Percentiles rank a stretch among this genome's conserved stretches.
phyloP scores from a whole-genome alignment of 441 rosid genomes.

The Kokia cookei region DNA sequence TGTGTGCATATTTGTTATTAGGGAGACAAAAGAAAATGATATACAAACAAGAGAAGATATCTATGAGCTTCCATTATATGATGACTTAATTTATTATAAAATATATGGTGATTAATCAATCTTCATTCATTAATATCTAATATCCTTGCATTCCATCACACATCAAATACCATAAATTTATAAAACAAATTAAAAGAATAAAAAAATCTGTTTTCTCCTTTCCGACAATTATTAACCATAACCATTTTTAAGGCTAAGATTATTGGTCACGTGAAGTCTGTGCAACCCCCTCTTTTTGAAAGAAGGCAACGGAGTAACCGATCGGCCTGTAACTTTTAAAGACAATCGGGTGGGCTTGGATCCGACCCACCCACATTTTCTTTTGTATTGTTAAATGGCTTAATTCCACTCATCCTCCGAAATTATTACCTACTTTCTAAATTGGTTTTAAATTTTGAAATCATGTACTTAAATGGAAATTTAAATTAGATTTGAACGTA shows the following conservation, averaged over 20 bases:
- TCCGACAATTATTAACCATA: background rate
- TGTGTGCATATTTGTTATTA: background rate
- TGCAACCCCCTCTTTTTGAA: no score
- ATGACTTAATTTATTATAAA: background rate
- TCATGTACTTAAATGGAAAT: no score
- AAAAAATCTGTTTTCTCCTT: background rate
- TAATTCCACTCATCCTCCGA: background rate
- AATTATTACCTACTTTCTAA: no score
- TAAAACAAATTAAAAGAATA: no score
- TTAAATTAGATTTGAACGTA: no score
- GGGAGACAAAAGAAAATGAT: background rate
- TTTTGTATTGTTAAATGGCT: background rate
- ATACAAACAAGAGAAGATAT: background rate
- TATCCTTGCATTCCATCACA: background rate
- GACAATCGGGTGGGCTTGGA: background rate
- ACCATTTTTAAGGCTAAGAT: background rate
- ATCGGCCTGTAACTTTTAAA: no score
- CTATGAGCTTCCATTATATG: background rate
- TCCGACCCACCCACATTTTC: background rate
- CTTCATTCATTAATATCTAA: background rate
- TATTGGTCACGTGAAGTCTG: no score
- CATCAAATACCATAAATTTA: background rate
- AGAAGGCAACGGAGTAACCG: no score
- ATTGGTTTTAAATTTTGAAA: no score
- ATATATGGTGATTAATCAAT: background rate